Evolutionary conservation across 371 early-diverging fungal genomes (phyloP), one percentile per base, ranked within the genome.

Genomic region (Dichotomocladium elegans): DNA sequence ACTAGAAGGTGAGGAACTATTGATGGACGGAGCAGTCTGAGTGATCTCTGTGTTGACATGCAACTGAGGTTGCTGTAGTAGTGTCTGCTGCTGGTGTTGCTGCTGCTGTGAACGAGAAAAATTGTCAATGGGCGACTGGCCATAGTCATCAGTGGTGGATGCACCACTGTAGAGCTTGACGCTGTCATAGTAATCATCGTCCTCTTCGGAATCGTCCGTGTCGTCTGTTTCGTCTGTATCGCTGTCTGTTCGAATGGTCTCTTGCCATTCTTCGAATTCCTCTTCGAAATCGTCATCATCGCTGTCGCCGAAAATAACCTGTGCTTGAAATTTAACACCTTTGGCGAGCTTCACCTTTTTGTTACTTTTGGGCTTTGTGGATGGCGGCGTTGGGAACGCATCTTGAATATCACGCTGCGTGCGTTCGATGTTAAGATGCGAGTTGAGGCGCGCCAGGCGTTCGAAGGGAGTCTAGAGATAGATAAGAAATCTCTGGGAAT

Each of bases 391-490:
- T 34, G 75, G 71, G 28, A 74, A 74, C 14, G 62, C 69, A 58
- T 74, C 71, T 63, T 68, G 71, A 25, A 70, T 74, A 33, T 70
- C 74, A 52, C 61, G 61, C 41, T 69, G 58, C 1, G 73, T 72
- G 15, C 66, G 57, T 68, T 78, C 74, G 28, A 91, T 79, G 59
- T 96, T 97, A 31, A 87, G 78, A 63, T 89, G 85, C 27, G 86
- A 87, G 66, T 97, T 95, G 41, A 97, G 72, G 26, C 96, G 85
- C 5, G 96, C 96, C 31, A 94, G 70, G 41, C 92, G 82, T 62
- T 96, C 96, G 59, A 82, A 85, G 14, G 94, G 93, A 8, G 96
- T 94, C 87, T 89, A 66, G 1, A 2, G 15, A 37, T 40, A 40
- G 15, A 6, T 27, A 24, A 53, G 22, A 5, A 43, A 60, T 22